Conservation (phyloP, 768 basidiomycete genomes). For the Suillus subaureus region DNA sequence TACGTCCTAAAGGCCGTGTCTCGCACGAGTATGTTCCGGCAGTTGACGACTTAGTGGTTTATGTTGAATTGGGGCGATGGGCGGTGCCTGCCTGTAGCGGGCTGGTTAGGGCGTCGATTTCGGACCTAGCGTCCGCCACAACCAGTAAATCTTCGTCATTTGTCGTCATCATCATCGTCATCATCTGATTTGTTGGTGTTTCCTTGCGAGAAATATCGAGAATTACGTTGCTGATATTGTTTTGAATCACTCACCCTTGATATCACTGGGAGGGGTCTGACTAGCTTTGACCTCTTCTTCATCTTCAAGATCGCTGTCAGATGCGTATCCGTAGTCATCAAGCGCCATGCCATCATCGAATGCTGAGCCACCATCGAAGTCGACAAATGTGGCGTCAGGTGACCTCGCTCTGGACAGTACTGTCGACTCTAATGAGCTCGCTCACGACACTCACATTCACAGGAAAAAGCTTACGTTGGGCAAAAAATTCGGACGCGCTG, state of each 20-base stretch:
- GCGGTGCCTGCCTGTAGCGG: neutral
- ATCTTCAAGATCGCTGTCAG: too few species aligned
- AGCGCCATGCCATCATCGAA: constrained; percentile 8
- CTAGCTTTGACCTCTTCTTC: too few species aligned
- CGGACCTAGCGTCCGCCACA: constrained; percentile 13
- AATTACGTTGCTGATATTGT: neutral
- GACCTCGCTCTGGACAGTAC: constrained; percentile 18
- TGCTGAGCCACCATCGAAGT: constrained; percentile 15
- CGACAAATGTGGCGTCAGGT: constrained; percentile 16
- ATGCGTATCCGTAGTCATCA: too few species aligned
- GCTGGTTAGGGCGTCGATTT: constrained; percentile 3
- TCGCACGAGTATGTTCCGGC: constrained; percentile 26
- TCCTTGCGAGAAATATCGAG: neutral
- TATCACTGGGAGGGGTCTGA: neutral
- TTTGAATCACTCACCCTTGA: neutral
- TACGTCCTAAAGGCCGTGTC: constrained; percentile 34
- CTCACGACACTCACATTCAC: too few species aligned
- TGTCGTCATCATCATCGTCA: neutral
- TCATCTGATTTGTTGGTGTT: constrained; percentile 14
- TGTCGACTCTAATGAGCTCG: constrained; percentile 7
- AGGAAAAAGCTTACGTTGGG: constrained; percentile 21
- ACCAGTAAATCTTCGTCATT: too few species aligned
- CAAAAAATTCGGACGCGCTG: constrained; percentile 31
- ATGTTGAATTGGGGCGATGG: constrained; percentile 6
- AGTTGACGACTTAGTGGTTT: constrained; percentile 17